phyloP scores from a whole-genome alignment of 257 asterid genomes.

The Capsicum rhomboideum region DNA sequence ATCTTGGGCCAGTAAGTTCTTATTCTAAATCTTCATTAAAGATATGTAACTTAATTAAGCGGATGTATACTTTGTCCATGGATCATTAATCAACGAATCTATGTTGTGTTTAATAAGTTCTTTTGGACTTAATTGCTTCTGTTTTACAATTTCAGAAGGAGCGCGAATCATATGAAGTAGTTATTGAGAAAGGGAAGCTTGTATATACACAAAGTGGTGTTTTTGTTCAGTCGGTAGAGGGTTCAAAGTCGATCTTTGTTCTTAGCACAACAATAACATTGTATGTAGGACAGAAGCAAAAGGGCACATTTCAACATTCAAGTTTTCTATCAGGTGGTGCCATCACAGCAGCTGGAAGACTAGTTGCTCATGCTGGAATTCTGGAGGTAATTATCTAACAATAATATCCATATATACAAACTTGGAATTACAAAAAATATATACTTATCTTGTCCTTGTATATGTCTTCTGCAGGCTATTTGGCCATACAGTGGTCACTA shows the following conservation, averaged over 20 bases:
- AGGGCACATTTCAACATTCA: conserved; percentile 87
- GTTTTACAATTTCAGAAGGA: conserved; percentile 44
- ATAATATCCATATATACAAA: background rate
- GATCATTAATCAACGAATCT: background rate
- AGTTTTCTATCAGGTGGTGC: conserved; percentile 94
- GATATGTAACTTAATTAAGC: background rate
- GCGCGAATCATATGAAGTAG: conserved; percentile 69
- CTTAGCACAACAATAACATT: conserved; percentile 74
- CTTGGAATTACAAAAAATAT: background rate
- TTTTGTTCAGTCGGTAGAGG: conserved; percentile 54
- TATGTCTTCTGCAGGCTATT: conserved; percentile 44
- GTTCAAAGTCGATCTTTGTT: conserved; percentile 87
- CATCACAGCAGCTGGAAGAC: conserved; percentile 90
- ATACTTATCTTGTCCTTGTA: background rate
- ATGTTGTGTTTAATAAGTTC: background rate
- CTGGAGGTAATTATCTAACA: conserved; percentile 62
- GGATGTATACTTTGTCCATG: background rate
- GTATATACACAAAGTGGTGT: conserved; percentile 50
- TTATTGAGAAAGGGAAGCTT: conserved; percentile 64
- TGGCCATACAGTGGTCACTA: conserved; percentile 98
- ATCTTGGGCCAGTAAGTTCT: conserved; percentile 78
- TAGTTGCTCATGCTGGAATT: conserved; percentile 68
- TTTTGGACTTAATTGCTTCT: conserved; percentile 3
- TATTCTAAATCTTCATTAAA: too few species aligned
- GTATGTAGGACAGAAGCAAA: conserved; percentile 73